Evolutionary conservation across 2,329 filamentous ascomycete genomes (phyloP).

Genomic region (Apiospora marii): DNA sequence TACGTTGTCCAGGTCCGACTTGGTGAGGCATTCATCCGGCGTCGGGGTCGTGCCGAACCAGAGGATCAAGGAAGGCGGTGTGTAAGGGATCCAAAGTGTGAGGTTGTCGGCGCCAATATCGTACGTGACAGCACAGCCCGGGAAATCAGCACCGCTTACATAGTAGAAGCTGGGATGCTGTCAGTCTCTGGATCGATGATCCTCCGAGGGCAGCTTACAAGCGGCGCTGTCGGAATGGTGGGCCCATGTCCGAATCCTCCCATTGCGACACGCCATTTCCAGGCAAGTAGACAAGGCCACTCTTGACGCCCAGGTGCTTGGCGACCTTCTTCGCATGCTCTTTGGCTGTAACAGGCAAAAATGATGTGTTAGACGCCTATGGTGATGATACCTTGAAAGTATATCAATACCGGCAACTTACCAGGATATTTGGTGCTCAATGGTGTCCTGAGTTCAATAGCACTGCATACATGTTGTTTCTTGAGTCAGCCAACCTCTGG

Average conservation of each 20-base stretch:
- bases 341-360: constrained; percentile 53
- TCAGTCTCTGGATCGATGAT: constrained; percentile 22
- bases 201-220: constrained; percentile 53
- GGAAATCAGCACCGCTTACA: constrained; percentile 61
- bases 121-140: constrained; percentile 64
- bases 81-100: constrained; percentile 76
- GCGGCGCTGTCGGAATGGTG: constrained; percentile 63
- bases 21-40: constrained; percentile 65
- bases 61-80: constrained; percentile 67
- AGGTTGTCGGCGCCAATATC: constrained; percentile 67
- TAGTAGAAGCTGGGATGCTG: constrained; percentile 63
- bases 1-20: constrained; percentile 76
- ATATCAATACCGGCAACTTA: constrained; percentile 31
- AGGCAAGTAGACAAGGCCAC: constrained; percentile 64
- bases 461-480: constrained; percentile 33
- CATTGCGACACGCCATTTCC: constrained; percentile 59
- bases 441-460: constrained; percentile 49
- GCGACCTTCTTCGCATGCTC: constrained; percentile 65
- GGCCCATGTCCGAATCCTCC: constrained; percentile 66
- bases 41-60: constrained; percentile 70
- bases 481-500: constrained; percentile 21
- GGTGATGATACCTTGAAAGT: not conserved
- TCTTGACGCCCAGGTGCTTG: constrained; percentile 54
- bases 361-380: not conserved
- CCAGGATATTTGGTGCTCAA: constrained; percentile 45